Conservation (phyloP, 306 rosid genomes). For the Vigna trinervia region DNA sequence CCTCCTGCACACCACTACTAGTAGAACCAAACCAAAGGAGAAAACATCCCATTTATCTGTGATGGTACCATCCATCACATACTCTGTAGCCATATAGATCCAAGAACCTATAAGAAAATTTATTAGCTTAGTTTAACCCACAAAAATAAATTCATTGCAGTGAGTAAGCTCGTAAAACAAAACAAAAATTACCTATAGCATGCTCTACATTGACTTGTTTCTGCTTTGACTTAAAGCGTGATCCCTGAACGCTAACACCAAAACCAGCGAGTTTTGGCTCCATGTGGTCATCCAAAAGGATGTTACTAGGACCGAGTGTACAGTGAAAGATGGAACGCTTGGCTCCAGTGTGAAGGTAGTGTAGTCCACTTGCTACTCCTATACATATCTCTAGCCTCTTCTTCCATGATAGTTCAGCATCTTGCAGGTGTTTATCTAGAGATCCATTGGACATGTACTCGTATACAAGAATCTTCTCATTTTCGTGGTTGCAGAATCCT, state of each 20-base stretch:
- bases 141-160: neutral
- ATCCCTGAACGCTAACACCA: neutral
- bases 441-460: conserved; percentile 31
- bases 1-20: neutral
- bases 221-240: neutral
- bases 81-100: no score
- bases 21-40: conserved; percentile 39
- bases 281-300: conserved; percentile 36
- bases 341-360: conserved; percentile 35
- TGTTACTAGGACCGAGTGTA: neutral
- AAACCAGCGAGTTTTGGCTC: conserved; percentile 29
- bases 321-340: conserved; percentile 29
- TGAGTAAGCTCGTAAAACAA: no score
- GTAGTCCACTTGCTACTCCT: conserved; percentile 43
- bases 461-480: conserved; percentile 25
- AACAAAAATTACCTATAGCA: neutral
- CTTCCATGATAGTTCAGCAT: conserved; percentile 33
- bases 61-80: no score
- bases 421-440: neutral
- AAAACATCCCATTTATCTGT: conserved; percentile 29
- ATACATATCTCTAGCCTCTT: conserved; percentile 44
- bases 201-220: neutral
- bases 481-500: conserved; percentile 25
- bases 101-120: neutral
- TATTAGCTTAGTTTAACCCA: neutral